Evolutionary conservation across 2,329 filamentous ascomycete species (phyloP), one percentile per base, ranked within the genome.

Genomic region (Daldinia eschscholtzii): DNA sequence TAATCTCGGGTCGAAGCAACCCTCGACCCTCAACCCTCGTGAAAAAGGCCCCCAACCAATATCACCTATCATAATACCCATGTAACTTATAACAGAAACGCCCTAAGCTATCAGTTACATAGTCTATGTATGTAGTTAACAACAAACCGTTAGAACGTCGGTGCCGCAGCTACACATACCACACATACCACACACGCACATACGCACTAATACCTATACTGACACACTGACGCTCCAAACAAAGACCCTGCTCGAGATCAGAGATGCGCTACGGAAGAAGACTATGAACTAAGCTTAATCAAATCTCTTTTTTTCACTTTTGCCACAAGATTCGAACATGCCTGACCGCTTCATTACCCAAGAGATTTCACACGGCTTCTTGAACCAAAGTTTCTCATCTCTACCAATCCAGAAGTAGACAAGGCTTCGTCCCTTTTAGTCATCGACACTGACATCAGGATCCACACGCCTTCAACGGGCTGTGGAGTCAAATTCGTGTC

Each of bases 1-100:
- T 76, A 80, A 80, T 80, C 74, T 80, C 79, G 77, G 78, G 71
- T 74, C 76, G 73, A 75, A 76, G 72, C 61, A 73, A 67, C 68
- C 72, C 72, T 75, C 71, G 72, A 66, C 68, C 72, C 72, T 75
- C 71, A 68, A 67, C 61, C 35, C 72, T 67, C 37, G 57, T 60
- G 39, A 68, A 61, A 55, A 55, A 30, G 62, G 58, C 68, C 68
- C 68, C 65, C 65, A 68, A 68, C 65, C 44, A 68, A 71, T 64
- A 65, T 70, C 58, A 70, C 35, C 50, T 70, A 70, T 75, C 68
- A 68, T 66, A 48, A 39, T 39, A 13, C 35, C 35, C 13, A 39
- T 13, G 12, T 39, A 39, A 39, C 12, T 39, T 56, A 53, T 57
- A 63, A 53, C 48, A 57, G 56, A 65, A 50, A 57, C 50, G 55